These are phyloP conservation scores for Gaertneriomyces sp. DNA, from an alignment of 192 early-diverging fungal species.

Conservation along the genomic window DNA sequence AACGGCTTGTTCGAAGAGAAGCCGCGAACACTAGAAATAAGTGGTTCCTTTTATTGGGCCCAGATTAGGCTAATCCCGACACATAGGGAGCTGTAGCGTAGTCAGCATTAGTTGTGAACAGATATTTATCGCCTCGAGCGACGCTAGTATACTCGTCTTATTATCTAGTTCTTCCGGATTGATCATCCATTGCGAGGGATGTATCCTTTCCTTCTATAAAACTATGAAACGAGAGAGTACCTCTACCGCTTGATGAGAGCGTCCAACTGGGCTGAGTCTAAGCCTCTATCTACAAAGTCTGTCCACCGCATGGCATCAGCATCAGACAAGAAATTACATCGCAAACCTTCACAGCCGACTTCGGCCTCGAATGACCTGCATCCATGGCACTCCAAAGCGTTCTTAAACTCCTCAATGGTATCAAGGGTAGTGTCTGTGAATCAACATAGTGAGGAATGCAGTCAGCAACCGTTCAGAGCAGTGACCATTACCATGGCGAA, in stretches of 20 bases:
- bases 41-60: slow-evolving; percentile 63
- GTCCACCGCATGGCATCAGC: neutral
- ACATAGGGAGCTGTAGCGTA: too few species aligned
- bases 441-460: neutral
- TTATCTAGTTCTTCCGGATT: too few species aligned
- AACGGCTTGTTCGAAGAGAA: slow-evolving; percentile 80
- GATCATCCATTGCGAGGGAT: too few species aligned
- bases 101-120: too few species aligned
- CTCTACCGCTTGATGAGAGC: too few species aligned
- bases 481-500: slow-evolving; percentile 22
- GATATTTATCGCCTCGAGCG: too few species aligned
- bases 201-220: too few species aligned
- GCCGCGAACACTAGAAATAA: slow-evolving; percentile 82
- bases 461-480: neutral
- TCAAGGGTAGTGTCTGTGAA: slow-evolving; percentile 15
- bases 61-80: neutral
- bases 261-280: too few species aligned
- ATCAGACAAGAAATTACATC: neutral
- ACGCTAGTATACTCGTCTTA: too few species aligned
- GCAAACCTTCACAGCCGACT: slow-evolving; percentile 46
- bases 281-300: too few species aligned
- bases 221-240: too few species aligned
- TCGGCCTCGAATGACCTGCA: slow-evolving; percentile 69
- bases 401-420: slow-evolving; percentile 39
- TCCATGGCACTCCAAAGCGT: slow-evolving; percentile 53